Percentiles rank a stretch among this genome's conserved stretches.
Evolutionary conservation across 371 early-diverging fungal species (phyloP).

Genomic region (Mortierella sp.): DNA sequence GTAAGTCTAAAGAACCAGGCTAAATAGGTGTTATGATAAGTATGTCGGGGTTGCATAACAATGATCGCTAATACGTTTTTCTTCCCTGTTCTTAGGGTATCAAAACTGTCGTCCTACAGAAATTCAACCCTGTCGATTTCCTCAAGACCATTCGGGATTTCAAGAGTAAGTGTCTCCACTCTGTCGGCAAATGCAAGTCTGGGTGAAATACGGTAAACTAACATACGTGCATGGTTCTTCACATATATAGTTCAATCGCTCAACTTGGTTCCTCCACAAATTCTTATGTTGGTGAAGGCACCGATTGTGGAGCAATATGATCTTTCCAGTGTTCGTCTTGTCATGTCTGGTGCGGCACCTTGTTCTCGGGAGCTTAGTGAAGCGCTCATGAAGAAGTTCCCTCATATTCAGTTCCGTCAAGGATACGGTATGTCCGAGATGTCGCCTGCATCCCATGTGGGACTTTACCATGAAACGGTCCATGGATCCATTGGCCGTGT

Average conservation of each 20-base stretch:
- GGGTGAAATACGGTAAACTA: too few relatives aligned
- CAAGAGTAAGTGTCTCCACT: constrained; percentile 61
- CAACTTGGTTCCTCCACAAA: constrained; percentile 84
- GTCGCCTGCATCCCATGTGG: constrained; percentile 52
- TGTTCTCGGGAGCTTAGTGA: constrained; percentile 65
- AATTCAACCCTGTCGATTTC: constrained; percentile 71
- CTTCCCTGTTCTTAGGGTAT: constrained; percentile 16
- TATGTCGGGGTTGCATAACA: too few relatives aligned
- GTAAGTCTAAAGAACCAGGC: constrained; percentile 10
- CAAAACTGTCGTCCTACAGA: constrained; percentile 67
- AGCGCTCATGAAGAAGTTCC: constrained; percentile 59
- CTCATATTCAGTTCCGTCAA: constrained; percentile 69
- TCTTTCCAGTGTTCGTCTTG: constrained; percentile 65
- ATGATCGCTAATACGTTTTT: not conserved
- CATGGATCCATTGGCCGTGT: constrained; percentile 77
- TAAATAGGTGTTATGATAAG: too few relatives aligned
- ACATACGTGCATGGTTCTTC: too few relatives aligned
- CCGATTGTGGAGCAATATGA: constrained; percentile 75
- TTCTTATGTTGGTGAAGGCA: constrained; percentile 65
- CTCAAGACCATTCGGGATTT: constrained; percentile 66
- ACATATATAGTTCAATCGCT: constrained; percentile 58
- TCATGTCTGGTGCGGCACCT: constrained; percentile 88
- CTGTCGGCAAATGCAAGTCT: too few relatives aligned
- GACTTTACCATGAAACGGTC: constrained; percentile 13
- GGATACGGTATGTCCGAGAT: constrained; percentile 83